These are phyloP conservation scores for Fusarium beomiforme DNA, from an alignment of 2,329 filamentous ascomycete genomes.

Conservation along the genomic window DNA sequence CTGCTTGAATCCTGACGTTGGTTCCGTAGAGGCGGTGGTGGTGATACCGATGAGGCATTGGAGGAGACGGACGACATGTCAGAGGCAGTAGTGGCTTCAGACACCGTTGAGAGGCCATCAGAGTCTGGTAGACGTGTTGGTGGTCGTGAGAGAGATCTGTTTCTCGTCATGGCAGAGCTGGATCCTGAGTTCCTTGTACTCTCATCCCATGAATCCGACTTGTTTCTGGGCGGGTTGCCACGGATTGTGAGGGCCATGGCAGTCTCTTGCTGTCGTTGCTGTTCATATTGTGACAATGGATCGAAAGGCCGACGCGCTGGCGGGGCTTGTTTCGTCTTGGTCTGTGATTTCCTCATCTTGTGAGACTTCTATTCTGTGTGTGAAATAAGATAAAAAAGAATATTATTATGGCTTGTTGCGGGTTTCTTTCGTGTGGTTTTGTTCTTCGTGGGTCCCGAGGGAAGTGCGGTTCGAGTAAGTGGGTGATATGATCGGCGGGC, in stretches of 20 bases:
- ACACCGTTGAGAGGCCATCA: constrained; percentile 41
- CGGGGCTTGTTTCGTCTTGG: constrained; percentile 14
- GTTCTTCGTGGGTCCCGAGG: constrained; percentile 18
- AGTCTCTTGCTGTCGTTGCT: constrained; percentile 34
- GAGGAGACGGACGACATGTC: constrained; percentile 12
- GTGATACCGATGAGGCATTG: constrained; percentile 2
- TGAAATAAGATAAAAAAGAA: not conserved
- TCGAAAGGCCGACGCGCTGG: constrained; percentile 29
- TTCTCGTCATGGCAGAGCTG: constrained; percentile 27
- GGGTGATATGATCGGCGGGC: constrained; percentile 24
- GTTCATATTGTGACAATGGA: constrained; percentile 32
- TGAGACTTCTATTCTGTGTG: constrained; percentile 4
- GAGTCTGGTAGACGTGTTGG: constrained; percentile 27
- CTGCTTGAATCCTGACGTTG: constrained; percentile 17
- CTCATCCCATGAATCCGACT: constrained; percentile 31
- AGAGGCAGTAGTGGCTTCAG: constrained; percentile 35
- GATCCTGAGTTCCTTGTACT: constrained; percentile 22
- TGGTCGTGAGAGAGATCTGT: constrained; percentile 36
- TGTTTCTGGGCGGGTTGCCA: constrained; percentile 37
- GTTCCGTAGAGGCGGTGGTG: constrained; percentile 7
- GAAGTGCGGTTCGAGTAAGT: not conserved
- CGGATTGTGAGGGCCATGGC: constrained; percentile 42
- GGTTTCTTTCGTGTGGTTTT: constrained; percentile 11
- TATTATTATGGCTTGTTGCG: constrained; percentile 10
- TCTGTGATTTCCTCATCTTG: constrained; percentile 36